Base-by-base conservation (phyloP, 441 rosid species). In the Manihot esculenta region DNA sequence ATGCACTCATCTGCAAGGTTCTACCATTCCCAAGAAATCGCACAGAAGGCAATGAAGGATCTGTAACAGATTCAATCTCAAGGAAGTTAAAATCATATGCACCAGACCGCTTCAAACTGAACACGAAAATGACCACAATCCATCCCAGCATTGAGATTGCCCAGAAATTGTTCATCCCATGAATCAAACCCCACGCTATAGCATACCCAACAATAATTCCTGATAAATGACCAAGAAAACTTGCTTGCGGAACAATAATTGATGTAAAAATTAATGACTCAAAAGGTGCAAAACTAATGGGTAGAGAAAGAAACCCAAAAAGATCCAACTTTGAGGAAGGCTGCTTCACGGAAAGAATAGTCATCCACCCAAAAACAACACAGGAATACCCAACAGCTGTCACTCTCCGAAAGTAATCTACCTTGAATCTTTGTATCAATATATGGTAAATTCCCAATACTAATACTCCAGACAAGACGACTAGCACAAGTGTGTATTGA, bases 301-400 rank as follows among this genome's bases (percentile, higher is more conserved):
- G 99, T 62, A 95, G 98, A 0, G 99, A 95, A 69, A 92, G 79
- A 42, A 95, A 75, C 44, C 99, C 98, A 10, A 90, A 94, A 47
- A 92, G 98, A 41, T 95, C 80, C 83, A 95, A 82, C 87, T 92
- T 95, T 0, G 92, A 89, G 21, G 98, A 90, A 24, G 99, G 99
- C 71, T 92, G 99, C 82, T 94, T 94, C 69, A 87, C 84, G 1
- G 99, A 91, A 54, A 92, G 91, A 77, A 94, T 90, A 0, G 98
- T 94, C 98, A 94, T 94, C 98, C 98, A 94, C 61, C 98, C 99
- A 66, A 94, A 94, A 27, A 92, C 98, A 79, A 94, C 98, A 67
- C 98, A 90, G 69, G 98, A 94, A 80, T 92, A 94, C 5, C 99
- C 99, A 68, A 95, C 99, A 69, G 98, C 98, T 0, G 94, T 92